Conservation (phyloP, 768 basidiomycete species). For the Hirschioporus abietinus region DNA sequence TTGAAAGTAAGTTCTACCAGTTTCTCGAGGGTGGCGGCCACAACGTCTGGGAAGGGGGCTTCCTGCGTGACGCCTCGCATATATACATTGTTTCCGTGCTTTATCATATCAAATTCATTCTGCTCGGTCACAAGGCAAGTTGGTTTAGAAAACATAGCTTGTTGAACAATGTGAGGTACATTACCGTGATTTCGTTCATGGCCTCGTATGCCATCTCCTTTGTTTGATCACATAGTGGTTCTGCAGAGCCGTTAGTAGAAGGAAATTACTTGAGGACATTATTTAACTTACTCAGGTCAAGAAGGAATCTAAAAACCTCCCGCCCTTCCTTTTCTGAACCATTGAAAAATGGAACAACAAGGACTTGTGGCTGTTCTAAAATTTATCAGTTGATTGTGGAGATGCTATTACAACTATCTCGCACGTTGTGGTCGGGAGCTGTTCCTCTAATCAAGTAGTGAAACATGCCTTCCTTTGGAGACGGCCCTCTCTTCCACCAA, state of each 20-base stretch:
- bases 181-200: conserved; percentile 25
- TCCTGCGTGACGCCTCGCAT: conserved; percentile 36
- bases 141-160: no score
- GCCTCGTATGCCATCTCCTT: conserved; percentile 43
- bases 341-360: conserved; percentile 40
- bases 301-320: conserved; percentile 36
- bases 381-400: neutral
- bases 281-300: conserved; percentile 34
- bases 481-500: conserved; percentile 31
- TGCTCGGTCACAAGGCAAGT: no score
- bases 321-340: conserved; percentile 45
- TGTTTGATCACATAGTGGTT: conserved; percentile 33
- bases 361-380: conserved; percentile 31
- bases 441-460: conserved; percentile 27
- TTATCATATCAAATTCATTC: conserved; percentile 12
- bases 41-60: conserved; percentile 22
- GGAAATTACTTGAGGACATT: neutral
- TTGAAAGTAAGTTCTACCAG: conserved; percentile 22
- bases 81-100: conserved; percentile 34
- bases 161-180: no score
- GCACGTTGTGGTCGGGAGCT: conserved; percentile 33
- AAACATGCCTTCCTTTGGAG: conserved; percentile 35
- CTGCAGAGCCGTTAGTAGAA: conserved; percentile 19
- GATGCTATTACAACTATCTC: no score
- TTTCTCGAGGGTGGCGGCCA: conserved; percentile 25